A percentile compares a stretch with the other conserved stretches of the same genome.
Conservation (phyloP, 176 grass and related monocot genomes). For the Neostapfia colusana region DNA sequence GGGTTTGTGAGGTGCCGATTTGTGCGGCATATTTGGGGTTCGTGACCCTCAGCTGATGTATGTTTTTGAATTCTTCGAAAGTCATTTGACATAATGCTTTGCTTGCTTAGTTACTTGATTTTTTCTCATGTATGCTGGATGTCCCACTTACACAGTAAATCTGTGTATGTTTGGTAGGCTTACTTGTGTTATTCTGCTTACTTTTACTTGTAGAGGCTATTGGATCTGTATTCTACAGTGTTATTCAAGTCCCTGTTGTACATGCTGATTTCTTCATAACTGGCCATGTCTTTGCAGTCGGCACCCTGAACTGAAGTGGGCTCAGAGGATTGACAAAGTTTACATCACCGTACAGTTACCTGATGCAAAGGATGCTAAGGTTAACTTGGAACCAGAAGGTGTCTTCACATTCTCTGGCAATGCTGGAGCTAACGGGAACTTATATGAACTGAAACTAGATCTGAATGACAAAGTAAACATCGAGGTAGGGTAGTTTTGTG, state of each 20-base stretch:
- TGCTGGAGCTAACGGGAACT: conserved; percentile 53
- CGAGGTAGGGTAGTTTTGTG: conserved; percentile 54
- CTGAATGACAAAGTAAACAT: conserved; percentile 87
- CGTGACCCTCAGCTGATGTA: background rate
- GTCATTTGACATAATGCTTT: too few relatives aligned
- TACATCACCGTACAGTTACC: conserved; percentile 83
- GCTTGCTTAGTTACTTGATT: too few relatives aligned
- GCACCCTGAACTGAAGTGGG: conserved; percentile 85
- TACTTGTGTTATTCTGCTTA: background rate
- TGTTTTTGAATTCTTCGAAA: background rate
- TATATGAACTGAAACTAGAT: conserved; percentile 74
- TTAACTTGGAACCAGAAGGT: conserved; percentile 87
- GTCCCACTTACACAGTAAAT: too few relatives aligned
- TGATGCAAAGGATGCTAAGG: conserved; percentile 87
- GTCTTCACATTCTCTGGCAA: conserved; percentile 83
- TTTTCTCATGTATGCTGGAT: too few relatives aligned
- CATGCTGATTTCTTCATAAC: conserved; percentile 25
- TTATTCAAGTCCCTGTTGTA: background rate
- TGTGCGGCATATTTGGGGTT: background rate
- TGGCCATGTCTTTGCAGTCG: conserved; percentile 56
- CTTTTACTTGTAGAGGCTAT: background rate
- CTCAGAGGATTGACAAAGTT: conserved; percentile 87
- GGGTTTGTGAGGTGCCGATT: background rate
- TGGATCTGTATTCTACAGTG: background rate
- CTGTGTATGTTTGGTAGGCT: background rate